A percentile compares a stretch with the other conserved stretches of the same genome.
phyloP scores from a whole-genome alignment of 2,329 filamentous ascomycete species.

The Orbilia blumenaviensis region DNA sequence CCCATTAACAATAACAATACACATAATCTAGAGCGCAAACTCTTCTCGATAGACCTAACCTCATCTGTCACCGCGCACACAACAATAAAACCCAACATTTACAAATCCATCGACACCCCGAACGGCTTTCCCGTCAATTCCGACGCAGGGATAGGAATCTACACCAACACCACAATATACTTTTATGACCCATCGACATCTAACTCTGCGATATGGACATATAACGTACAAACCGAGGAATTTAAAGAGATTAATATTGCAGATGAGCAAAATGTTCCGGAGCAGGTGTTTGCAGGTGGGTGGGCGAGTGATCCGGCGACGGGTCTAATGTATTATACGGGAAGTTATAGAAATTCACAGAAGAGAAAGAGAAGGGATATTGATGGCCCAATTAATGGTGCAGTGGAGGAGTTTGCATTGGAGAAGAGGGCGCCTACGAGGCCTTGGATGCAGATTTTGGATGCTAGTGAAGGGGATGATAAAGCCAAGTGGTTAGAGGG shows the following conservation, averaged over 20 bases:
- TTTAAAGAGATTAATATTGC: conserved; percentile 19
- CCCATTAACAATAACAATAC: background rate
- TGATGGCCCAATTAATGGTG: background rate
- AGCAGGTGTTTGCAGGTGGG: conserved; percentile 27
- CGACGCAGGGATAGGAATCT: conserved; percentile 30
- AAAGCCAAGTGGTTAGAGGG: conserved; percentile 34
- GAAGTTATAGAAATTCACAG: conserved; percentile 48
- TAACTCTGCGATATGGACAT: conserved; percentile 35
- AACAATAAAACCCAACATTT: conserved; percentile 10
- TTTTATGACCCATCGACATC: conserved; percentile 37
- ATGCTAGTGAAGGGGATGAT: conserved; percentile 37
- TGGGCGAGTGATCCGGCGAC: conserved; percentile 47
- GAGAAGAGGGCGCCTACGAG: conserved; percentile 34
- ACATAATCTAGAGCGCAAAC: conserved; percentile 23
- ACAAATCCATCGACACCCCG: conserved; percentile 27
- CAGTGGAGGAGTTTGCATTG: conserved; percentile 8
- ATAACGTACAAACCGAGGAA: conserved; percentile 17
- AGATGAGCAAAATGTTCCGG: conserved; percentile 29
- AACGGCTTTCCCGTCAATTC: conserved; percentile 11
- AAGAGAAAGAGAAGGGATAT: conserved; percentile 6
- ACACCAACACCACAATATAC: conserved; percentile 50
- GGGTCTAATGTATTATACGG: conserved; percentile 48
- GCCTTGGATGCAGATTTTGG: conserved; percentile 51
- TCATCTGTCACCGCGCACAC: conserved; percentile 21
- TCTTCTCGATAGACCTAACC: conserved; percentile 35